A percentile compares a stretch with the other conserved stretches of the same genome.
Evolutionary conservation across 345 rosid genomes (phyloP).

Genomic region (Pugionium cornutum): DNA sequence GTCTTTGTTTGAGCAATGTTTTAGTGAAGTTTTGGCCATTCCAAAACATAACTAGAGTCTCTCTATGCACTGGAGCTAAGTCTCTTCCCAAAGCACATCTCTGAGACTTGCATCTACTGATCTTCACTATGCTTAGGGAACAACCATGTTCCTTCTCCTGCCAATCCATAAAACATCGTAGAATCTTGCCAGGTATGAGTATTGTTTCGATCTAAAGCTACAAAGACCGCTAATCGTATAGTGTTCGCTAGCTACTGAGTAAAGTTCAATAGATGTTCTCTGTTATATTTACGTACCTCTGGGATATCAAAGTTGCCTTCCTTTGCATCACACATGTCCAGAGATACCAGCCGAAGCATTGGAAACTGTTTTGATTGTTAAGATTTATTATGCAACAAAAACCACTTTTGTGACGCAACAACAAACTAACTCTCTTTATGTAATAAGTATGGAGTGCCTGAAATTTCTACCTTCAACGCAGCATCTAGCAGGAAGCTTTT

Average conservation of each 20-base stretch:
- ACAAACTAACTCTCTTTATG: not conserved
- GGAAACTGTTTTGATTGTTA: constrained; percentile 50
- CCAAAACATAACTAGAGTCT: constrained; percentile 58
- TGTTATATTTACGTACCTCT: constrained; percentile 46
- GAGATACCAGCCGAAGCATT: constrained; percentile 62
- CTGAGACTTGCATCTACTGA: constrained; percentile 59
- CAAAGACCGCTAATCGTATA: not conserved
- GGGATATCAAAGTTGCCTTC: constrained; percentile 69
- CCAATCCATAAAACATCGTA: constrained; percentile 4
- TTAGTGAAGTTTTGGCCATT: constrained; percentile 44
- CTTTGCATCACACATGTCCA: constrained; percentile 70
- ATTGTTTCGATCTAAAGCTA: constrained; percentile 13
- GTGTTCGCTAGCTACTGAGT: not conserved
- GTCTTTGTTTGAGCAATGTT: constrained; percentile 63
- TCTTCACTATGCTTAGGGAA: constrained; percentile 51
- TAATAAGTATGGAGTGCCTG: constrained; percentile 2
- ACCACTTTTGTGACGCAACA: constrained; percentile 1
- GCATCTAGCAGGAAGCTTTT: constrained; percentile 62
- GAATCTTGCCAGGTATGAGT: constrained; percentile 6
- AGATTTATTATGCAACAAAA: not conserved
- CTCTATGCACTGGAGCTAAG: constrained; percentile 49
- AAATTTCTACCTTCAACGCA: constrained; percentile 51
- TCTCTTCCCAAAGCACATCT: constrained; percentile 41
- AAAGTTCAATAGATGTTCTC: constrained; percentile 1
- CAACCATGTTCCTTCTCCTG: constrained; percentile 38